Percentiles rank a stretch among this genome's conserved stretches.
Conservation (phyloP, 495 filamentous ascomycete species). For the Lasiosphaeria ovina region DNA sequence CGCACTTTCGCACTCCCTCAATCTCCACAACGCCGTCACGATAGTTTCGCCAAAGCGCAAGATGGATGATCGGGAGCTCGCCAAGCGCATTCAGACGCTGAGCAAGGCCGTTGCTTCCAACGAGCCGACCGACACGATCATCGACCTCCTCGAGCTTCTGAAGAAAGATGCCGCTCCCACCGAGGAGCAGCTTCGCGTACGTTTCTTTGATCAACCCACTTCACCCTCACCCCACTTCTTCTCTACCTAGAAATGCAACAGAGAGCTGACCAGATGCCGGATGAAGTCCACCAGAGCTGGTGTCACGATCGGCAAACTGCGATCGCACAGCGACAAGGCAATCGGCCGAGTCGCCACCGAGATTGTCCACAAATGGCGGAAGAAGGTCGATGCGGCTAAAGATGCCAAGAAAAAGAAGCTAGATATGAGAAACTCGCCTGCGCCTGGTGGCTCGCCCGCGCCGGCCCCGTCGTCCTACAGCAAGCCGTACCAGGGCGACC, state of each 20-base stretch:
- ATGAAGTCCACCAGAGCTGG: conserved; percentile 82
- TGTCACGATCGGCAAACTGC: conserved; percentile 80
- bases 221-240: neutral
- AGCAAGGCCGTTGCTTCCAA: conserved; percentile 67
- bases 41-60: neutral
- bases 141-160: conserved; percentile 70
- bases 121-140: conserved; percentile 63
- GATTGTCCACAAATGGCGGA: conserved; percentile 85
- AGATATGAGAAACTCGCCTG: conserved; percentile 38
- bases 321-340: conserved; percentile 70
- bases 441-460: conserved; percentile 43
- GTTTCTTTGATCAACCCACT: conserved; percentile 24
- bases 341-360: conserved; percentile 71
- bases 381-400: conserved; percentile 68
- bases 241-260: neutral
- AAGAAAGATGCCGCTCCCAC: conserved; percentile 76
- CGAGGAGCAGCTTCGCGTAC: conserved; percentile 76
- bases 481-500: conserved; percentile 66
- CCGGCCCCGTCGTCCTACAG: conserved; percentile 42
- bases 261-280: neutral
- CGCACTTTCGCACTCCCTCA: neutral
- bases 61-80: conserved; percentile 84
- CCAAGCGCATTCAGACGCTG: conserved; percentile 66
- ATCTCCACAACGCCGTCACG: neutral
- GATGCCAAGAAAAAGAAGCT: conserved; percentile 55